Base-by-base conservation (phyloP, 805 yeast genomes). In the Ogataea trehalophila region DNA sequence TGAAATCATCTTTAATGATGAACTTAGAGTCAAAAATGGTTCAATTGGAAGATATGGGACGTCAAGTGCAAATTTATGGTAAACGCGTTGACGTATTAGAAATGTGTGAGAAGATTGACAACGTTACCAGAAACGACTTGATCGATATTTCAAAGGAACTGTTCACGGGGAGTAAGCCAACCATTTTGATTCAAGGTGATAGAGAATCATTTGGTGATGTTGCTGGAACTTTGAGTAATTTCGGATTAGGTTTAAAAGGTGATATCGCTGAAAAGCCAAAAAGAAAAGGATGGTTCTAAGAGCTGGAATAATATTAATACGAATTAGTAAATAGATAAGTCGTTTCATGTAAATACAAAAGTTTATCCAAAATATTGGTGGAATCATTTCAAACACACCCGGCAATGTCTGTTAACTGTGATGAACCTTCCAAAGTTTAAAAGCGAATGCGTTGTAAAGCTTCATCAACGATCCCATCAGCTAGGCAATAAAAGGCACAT, bases 1-100 rank as follows among this genome's bases (percentile, higher is more conserved):
- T 94, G 50, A 81, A 87, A 39, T 83, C 94, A 4, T 85, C 96
- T 7, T 71, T 94, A 49, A 74, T 92, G 64, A 92, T 92, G 96
- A 92, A 91, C 60, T 75, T 91, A 41, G 99, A 94, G 66, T 83
- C 94, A 54, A 89, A 87, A 63, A 76, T 92, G 74, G 95, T 95
- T n/a, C 91, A 88, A 61, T 72, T 94, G 47, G 99, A 94, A 68
- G 99, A 94, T 60, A 74, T 91, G 68, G 98, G 98, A 14, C 81
- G 98, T 66, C 99, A 94, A 66, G 81, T 94, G 23, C 96, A 87
- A 66, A 80, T 87, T 41, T 89, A 86, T 62, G 88, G 89, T 39
- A 77, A 77, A 54, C 79, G 86, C 54, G 77, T 91, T 8, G 80
- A 87, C 14, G 83, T 89, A 8, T 70, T 73, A 33, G 96, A 90